Percentiles rank a stretch among this genome's conserved stretches.
Conservation (phyloP, 2,329 filamentous ascomycete species). For the Xylariaceae sp. region DNA sequence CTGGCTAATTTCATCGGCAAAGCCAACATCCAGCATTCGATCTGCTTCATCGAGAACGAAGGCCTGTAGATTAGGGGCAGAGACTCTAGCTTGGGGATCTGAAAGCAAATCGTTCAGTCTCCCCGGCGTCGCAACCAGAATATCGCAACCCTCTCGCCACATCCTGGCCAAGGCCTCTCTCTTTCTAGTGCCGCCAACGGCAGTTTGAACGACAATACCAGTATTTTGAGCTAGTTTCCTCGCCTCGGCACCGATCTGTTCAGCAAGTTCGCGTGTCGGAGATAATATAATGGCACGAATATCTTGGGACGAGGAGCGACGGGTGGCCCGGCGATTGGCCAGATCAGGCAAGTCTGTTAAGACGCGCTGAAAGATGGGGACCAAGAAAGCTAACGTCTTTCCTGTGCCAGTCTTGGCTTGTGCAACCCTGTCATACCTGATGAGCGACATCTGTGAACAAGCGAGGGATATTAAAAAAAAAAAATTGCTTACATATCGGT, state of each 20-base stretch:
- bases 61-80: slow-evolving; percentile 83
- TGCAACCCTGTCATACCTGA: slow-evolving; percentile 65
- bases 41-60: slow-evolving; percentile 97
- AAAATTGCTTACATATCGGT: slow-evolving; percentile 73
- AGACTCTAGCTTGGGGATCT: slow-evolving; percentile 67
- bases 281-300: slow-evolving; percentile 76
- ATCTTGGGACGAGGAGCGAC: slow-evolving; percentile 52
- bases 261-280: slow-evolving; percentile 80
- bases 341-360: slow-evolving; percentile 68
- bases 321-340: slow-evolving; percentile 49
- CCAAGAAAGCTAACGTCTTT: slow-evolving; percentile 91
- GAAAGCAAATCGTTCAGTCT: slow-evolving; percentile 81
- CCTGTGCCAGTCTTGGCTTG: slow-evolving; percentile 97
- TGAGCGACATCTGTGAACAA: slow-evolving; percentile 33
- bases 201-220: slow-evolving; percentile 70
- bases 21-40: slow-evolving; percentile 96
- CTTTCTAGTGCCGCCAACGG: slow-evolving; percentile 93
- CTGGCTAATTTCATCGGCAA: slow-evolving; percentile 67
- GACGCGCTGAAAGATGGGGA: slow-evolving; percentile 84
- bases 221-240: slow-evolving; percentile 68
- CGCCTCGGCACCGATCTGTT: slow-evolving; percentile 83
- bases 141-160: slow-evolving; percentile 78
- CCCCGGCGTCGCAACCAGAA: slow-evolving; percentile 90
- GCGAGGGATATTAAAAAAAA: background rate
- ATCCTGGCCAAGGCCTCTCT: slow-evolving; percentile 68